These are phyloP conservation scores for Vigna reflexopilosa DNA, from an alignment of 306 rosid species.

Conservation along the genomic window DNA sequence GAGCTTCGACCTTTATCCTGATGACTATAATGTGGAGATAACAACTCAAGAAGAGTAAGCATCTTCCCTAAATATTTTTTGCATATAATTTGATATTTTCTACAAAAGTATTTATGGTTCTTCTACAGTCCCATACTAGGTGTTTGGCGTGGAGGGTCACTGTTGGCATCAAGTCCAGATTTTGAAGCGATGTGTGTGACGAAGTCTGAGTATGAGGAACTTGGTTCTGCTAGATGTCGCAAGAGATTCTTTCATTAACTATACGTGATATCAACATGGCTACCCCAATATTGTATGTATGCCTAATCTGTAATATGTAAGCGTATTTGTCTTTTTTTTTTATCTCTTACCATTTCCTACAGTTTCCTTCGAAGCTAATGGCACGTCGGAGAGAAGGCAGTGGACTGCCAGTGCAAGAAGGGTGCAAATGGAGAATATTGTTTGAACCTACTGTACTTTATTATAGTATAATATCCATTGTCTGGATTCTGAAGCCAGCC, in stretches of 20 bases:
- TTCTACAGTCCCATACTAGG: constrained; percentile 77
- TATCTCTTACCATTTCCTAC: constrained; percentile 4
- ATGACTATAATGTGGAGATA: constrained; percentile 83
- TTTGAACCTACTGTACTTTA: constrained; percentile 1
- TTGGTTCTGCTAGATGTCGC: constrained; percentile 95
- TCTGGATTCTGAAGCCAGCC: constrained; percentile 1
- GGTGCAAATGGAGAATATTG: constrained; percentile 7
- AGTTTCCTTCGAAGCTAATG: constrained; percentile 37
- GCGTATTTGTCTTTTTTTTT: background rate
- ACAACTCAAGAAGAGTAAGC: constrained; percentile 84
- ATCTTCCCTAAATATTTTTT: constrained; percentile 31
- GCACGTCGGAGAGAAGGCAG: background rate
- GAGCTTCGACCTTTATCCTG: constrained; percentile 96
- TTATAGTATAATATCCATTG: background rate
- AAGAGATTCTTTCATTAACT: constrained; percentile 77
- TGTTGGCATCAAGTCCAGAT: constrained; percentile 91
- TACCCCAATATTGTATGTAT: constrained; percentile 25
- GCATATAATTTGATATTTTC: constrained; percentile 25
- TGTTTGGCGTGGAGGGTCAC: constrained; percentile 95
- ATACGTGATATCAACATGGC: constrained; percentile 31
- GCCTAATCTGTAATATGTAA: constrained; percentile 15
- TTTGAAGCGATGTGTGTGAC: constrained; percentile 94
- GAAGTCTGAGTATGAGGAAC: constrained; percentile 96
- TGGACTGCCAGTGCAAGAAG: constrained; percentile 4
- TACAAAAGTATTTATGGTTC: constrained; percentile 20